Conservation (phyloP, 176 grass and related monocot species). For the Oryza officinalis region DNA sequence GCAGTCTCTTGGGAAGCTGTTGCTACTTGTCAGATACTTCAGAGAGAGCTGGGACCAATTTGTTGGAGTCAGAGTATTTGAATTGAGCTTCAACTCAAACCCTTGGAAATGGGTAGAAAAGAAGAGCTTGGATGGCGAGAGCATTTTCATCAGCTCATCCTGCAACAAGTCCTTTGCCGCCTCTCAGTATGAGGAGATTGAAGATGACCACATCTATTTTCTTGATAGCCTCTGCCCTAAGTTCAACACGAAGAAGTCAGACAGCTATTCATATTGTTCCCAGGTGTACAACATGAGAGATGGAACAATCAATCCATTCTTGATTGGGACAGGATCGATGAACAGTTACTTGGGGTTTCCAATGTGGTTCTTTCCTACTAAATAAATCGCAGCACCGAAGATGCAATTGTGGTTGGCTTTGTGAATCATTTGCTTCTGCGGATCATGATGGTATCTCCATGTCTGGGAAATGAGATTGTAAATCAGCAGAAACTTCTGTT, state of each 20-base stretch:
- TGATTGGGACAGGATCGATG: slow-evolving; percentile 1
- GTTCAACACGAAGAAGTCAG: not conserved
- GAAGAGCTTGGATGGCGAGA: not conserved
- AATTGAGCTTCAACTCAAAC: slow-evolving; percentile 3
- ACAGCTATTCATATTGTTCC: slow-evolving; percentile 7
- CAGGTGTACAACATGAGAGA: slow-evolving; percentile 22
- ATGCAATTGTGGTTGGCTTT: not conserved
- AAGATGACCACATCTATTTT: slow-evolving; percentile 22
- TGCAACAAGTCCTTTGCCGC: slow-evolving; percentile 5
- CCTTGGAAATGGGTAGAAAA: slow-evolving; percentile 22
- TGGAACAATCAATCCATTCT: not conserved
- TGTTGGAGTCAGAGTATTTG: slow-evolving; percentile 6
- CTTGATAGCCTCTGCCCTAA: slow-evolving; percentile 10
- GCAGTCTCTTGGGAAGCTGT: slow-evolving; percentile 16
- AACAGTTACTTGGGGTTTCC: not conserved
- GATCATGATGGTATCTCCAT: not conserved
- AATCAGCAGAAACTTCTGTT: slow-evolving; percentile 6
- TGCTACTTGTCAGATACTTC: slow-evolving; percentile 23
- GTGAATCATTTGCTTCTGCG: not conserved
- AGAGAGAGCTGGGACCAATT: not conserved
- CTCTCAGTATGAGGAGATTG: not conserved
- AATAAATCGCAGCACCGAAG: not conserved
- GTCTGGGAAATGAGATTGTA: not conserved
- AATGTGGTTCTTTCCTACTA: slow-evolving; percentile 8
- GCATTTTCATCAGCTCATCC: slow-evolving; percentile 10